Conservation (phyloP, 1,284 basidiomycete genomes). For the Ustilago nuda region DNA sequence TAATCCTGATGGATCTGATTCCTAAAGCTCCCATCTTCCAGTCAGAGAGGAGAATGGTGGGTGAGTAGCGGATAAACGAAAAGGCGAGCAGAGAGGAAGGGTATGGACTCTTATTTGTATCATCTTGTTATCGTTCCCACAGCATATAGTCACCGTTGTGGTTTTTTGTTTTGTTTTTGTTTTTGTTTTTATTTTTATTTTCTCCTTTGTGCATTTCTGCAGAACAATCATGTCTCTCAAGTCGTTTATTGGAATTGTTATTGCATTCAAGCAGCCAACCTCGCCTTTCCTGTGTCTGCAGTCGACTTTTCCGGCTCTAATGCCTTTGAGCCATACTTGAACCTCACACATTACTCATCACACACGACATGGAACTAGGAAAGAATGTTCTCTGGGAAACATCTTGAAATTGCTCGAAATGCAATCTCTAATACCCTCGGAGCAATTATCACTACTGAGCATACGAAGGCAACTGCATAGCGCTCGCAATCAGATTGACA, state of each 20-base stretch:
- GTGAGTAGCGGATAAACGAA: too few species aligned
- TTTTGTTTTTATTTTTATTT: too few species aligned
- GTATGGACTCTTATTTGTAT: not conserved
- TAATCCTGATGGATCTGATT: slow-evolving; percentile 48
- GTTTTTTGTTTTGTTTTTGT: too few species aligned
- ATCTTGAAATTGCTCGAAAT: not conserved
- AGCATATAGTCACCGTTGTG: not conserved
- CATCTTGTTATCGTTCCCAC: not conserved
- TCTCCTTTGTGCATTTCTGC: too few species aligned
- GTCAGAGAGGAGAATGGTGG: not conserved
- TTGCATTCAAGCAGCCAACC: not conserved
- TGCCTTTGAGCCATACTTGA: not conserved
- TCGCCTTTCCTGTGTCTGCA: not conserved
- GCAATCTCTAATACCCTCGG: not conserved
- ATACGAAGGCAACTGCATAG: slow-evolving; percentile 41
- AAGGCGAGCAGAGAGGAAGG: not conserved
- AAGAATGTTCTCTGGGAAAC: not conserved
- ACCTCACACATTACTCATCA: too few species aligned
- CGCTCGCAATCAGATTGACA: slow-evolving; percentile 41
- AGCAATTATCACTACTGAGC: not conserved
- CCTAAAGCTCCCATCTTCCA: not conserved
- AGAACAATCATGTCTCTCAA: slow-evolving; percentile 1
- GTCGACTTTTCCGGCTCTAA: not conserved
- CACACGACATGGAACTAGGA: not conserved
- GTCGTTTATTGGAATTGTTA: not conserved